These are phyloP conservation scores for Akanthomyces lecanii DNA, from an alignment of 2,329 filamentous ascomycete genomes.

Conservation along the genomic window DNA sequence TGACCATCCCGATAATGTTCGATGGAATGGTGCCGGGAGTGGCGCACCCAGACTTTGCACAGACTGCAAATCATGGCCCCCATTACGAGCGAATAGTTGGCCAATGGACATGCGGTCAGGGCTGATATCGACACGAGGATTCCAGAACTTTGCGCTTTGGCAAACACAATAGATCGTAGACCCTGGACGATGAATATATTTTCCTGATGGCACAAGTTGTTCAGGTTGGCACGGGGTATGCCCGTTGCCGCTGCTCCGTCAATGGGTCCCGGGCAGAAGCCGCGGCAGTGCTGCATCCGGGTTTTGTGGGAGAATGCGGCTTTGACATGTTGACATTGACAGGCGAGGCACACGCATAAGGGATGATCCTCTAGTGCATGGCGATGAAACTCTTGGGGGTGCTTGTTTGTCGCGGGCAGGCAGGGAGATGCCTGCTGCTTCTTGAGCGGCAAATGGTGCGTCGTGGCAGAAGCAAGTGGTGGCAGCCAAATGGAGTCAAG, in stretches of 20 bases:
- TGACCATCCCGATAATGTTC: neutral
- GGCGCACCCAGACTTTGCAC: neutral
- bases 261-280: neutral
- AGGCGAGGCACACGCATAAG: neutral
- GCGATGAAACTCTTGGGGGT: neutral
- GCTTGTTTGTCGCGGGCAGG: neutral
- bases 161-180: neutral
- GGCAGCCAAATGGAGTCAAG: neutral
- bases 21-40: neutral
- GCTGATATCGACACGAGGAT: neutral
- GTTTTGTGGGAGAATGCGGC: neutral
- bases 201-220: neutral
- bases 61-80: neutral
- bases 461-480: neutral
- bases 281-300: neutral
- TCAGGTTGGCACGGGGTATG: neutral
- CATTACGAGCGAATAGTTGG: neutral
- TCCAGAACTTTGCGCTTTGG: neutral
- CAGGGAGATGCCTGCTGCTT: neutral
- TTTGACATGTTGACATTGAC: neutral
- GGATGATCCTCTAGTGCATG: neutral
- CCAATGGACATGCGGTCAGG: neutral
- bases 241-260: neutral
- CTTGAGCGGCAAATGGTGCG: neutral
- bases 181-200: neutral